Base-by-base conservation (phyloP, 208 protist species). In the Wallacemonas collosoma region DNA sequence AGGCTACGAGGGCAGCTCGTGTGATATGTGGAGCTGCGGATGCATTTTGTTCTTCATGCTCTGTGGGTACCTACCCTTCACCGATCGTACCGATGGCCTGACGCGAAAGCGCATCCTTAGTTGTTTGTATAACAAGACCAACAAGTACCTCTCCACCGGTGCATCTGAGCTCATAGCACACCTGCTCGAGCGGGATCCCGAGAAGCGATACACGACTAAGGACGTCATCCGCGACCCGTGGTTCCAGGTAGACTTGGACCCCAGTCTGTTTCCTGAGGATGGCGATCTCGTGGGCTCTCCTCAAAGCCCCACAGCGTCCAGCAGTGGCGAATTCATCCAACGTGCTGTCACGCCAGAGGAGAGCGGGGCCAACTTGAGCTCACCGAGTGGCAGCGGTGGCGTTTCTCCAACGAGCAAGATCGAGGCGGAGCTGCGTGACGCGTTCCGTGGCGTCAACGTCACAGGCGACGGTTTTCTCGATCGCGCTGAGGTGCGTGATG, bases 41-140 rank as follows among this genome's bases (percentile, higher is more conserved):
- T 97, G 98, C 15, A 98, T 99, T 66, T 82, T 99, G 1, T 99
- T 98, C 81, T 99, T 99, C 47, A 97, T 99, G 85, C 81, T 99
- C 2, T 98, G 95, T 71, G 98, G 98, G 45, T 95, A 97, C 77
- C 86, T 99, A 11, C 98, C 98, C 54, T 99, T 99, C 78, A 98
- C 89, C 43, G 93, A 95, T 73, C 76, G 77, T 48, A 88, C 85
- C 38, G 90, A 95, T 76, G 87, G 77, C 3, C 78, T 88, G n/a
- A 98, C 91, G 14, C 86, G 94, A 35, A 93, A 91, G 73, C 84
- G 87, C 38, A 97, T 94, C 73, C 82, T 96, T 54, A 90, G 75
- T 57, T 86, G 85, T 66, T 76, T 93, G 75, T 96, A 96, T 86
- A 96, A 96, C 79, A 69, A 72, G 43, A 87, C 51, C 36, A 97